phyloP scores from a whole-genome alignment of 2,329 filamentous ascomycete genomes.

The Leptographium galeiforme region DNA sequence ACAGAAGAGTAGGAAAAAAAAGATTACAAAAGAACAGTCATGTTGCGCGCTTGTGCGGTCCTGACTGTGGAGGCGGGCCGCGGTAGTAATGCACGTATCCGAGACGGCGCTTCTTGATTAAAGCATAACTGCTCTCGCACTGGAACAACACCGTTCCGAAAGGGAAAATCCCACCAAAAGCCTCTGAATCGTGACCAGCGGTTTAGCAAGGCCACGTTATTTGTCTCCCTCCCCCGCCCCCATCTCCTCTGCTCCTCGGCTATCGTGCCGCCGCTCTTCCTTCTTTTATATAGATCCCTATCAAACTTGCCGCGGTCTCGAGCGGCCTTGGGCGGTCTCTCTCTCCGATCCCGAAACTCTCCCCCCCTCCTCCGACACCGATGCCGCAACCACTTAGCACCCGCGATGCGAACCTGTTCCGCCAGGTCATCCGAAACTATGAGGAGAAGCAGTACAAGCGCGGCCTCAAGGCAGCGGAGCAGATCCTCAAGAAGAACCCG shows the following conservation, averaged over 20 bases:
- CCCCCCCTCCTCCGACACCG: conserved; percentile 15
- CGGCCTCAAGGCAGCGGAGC: conserved; percentile 87
- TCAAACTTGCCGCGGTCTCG: too few relatives aligned
- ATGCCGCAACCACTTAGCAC: conserved; percentile 65
- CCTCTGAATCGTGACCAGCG: background rate
- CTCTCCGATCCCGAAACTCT: background rate
- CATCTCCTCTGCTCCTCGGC: background rate
- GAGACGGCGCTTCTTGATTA: too few relatives aligned
- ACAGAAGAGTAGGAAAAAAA: too few relatives aligned
- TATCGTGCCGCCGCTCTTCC: background rate
- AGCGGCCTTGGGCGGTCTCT: too few relatives aligned
- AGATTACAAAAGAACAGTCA: too few relatives aligned
- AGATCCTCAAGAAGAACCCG: conserved; percentile 87
- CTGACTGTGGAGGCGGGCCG: too few relatives aligned
- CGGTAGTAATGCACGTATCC: too few relatives aligned
- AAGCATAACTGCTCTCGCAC: background rate
- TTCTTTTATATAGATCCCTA: too few relatives aligned
- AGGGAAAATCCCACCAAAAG: background rate
- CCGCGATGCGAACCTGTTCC: conserved; percentile 90
- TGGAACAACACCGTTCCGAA: conserved; percentile 10
- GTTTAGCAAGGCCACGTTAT: background rate
- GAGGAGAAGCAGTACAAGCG: conserved; percentile 97
- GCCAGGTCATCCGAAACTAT: conserved; percentile 88
- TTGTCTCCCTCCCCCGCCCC: background rate
- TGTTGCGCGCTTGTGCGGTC: too few relatives aligned